A percentile compares a stretch with the other conserved stretches of the same genome.
These are phyloP conservation scores for Candida pseudoviswanathii DNA, from an alignment of 1,139 yeast genomes.

Conservation along the genomic window DNA sequence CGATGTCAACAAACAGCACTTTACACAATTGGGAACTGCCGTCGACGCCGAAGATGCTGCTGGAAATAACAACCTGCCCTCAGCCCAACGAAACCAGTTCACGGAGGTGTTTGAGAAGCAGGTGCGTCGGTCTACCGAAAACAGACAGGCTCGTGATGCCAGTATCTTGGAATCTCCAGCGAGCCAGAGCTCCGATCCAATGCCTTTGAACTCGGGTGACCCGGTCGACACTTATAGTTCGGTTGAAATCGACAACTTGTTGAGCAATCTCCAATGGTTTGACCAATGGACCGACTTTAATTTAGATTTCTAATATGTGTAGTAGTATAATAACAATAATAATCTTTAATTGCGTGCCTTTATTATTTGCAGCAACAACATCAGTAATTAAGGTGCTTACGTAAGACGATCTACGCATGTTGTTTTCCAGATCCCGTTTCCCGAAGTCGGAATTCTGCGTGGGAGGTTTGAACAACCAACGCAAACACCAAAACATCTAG, in stretches of 20 bases:
- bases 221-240: constrained; percentile 14
- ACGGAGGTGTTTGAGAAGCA: constrained; percentile 26
- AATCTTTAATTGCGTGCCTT: no score
- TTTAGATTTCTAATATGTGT: constrained; percentile 18
- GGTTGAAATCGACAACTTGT: constrained; percentile 29
- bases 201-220: constrained; percentile 7
- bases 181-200: constrained; percentile 11
- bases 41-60: constrained; percentile 12
- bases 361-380: no score
- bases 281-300: constrained; percentile 50
- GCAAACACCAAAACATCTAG: no score
- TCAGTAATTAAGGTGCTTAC: no score
- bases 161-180: constrained; percentile 14
- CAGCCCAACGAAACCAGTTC: constrained; percentile 18
- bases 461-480: no score
- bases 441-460: no score
- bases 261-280: constrained; percentile 57
- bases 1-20: constrained; percentile 52
- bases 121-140: constrained; percentile 17
- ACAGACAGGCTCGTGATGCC: constrained; percentile 10
- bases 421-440: no score
- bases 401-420: no score
- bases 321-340: no score
- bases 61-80: background rate
- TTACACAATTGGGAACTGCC: constrained; percentile 45